Percentiles rank a stretch among this genome's conserved stretches.
These are phyloP conservation scores for Populus pruinosa DNA, from an alignment of 345 rosid genomes.

Conservation along the genomic window DNA sequence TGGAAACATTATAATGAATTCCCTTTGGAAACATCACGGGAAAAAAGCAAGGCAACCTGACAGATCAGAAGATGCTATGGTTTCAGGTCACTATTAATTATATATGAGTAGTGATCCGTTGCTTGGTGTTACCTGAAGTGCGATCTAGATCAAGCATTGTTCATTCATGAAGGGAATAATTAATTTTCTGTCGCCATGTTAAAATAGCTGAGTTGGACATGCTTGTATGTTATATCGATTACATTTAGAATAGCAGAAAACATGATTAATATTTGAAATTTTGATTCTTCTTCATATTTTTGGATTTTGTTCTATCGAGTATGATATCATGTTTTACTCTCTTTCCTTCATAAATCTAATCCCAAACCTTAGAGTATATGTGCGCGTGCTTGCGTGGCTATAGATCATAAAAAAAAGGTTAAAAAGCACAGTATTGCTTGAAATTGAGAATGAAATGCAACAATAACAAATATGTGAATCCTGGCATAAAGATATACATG, in stretches of 20 bases:
- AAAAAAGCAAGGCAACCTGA: neutral
- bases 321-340: neutral
- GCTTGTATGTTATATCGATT: neutral
- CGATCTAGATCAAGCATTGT: neutral
- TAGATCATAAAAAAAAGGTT: neutral
- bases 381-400: neutral
- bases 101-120: neutral
- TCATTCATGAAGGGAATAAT: neutral
- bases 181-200: neutral
- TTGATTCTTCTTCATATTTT: neutral
- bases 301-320: neutral
- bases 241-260: neutral
- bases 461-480: neutral
- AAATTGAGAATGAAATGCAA: too few species aligned
- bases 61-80: neutral
- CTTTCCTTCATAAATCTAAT: neutral
- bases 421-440: neutral
- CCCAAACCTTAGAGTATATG: neutral
- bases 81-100: neutral
- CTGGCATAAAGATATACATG: neutral
- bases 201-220: neutral
- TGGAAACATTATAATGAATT: neutral
- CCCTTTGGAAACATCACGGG: neutral
- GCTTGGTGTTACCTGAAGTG: neutral
- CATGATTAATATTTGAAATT: neutral